A percentile compares a stretch with the other conserved stretches of the same genome.
Evolutionary conservation across 2,329 filamentous ascomycete genomes (phyloP).

Genomic region (Helicocarpus griseus): DNA sequence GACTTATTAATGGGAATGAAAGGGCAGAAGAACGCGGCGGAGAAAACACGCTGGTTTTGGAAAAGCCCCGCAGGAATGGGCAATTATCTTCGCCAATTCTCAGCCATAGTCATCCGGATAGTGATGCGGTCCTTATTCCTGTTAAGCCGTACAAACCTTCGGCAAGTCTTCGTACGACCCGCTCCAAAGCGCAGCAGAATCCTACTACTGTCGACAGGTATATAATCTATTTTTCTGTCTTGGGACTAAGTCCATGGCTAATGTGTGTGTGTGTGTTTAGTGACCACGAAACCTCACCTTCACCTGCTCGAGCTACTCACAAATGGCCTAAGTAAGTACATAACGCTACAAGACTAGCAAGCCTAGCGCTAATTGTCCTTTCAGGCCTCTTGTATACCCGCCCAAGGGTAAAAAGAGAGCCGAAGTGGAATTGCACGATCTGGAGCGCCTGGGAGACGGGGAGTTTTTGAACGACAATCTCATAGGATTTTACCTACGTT

Average conservation of each 20-base stretch:
- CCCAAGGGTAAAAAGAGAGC: conserved; percentile 37
- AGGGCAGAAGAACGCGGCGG: background rate
- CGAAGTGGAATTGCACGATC: conserved; percentile 34
- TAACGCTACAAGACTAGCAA: background rate
- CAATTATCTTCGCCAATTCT: background rate
- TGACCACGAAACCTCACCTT: conserved; percentile 4
- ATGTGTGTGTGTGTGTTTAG: conserved; percentile 8
- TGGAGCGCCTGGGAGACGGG: conserved; percentile 68
- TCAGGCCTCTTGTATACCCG: conserved; percentile 35
- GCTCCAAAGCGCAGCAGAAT: conserved; percentile 19
- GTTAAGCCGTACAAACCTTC: conserved; percentile 18
- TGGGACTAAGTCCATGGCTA: conserved; percentile 12
- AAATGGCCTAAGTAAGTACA: conserved; percentile 10
- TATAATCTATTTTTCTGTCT: background rate
- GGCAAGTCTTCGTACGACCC: conserved; percentile 17
- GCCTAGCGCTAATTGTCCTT: conserved; percentile 5
- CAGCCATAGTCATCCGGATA: conserved; percentile 8
- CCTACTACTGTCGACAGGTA: conserved; percentile 11
- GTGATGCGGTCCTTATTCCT: conserved; percentile 18
- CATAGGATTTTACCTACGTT: conserved; percentile 77
- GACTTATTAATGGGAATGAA: conserved; percentile 4
- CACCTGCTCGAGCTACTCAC: background rate
- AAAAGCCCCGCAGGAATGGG: background rate
- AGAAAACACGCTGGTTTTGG: background rate
- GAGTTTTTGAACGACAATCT: conserved; percentile 90